These are phyloP conservation scores for Solanum virginianum DNA, from an alignment of 257 asterid genomes.

Conservation along the genomic window DNA sequence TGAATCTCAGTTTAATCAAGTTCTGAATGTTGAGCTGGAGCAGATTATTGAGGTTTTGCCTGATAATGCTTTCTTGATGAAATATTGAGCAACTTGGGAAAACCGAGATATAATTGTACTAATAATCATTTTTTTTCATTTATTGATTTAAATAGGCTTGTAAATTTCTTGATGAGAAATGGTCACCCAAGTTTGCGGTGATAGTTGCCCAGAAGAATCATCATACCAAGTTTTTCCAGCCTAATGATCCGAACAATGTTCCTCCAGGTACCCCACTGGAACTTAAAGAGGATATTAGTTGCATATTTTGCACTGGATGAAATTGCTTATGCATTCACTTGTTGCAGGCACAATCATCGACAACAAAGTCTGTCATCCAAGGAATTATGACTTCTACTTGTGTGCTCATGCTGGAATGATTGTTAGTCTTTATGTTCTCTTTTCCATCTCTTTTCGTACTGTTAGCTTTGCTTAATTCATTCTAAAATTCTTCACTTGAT, in stretches of 20 bases:
- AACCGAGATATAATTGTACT: background rate
- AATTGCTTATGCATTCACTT: background rate
- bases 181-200: constrained; percentile 76
- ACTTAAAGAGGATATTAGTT: background rate
- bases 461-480: background rate
- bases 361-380: constrained; percentile 74
- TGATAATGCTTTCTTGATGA: background rate
- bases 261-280: constrained; percentile 47
- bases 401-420: constrained; percentile 96
- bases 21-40: constrained; percentile 65
- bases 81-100: background rate
- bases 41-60: constrained; percentile 67
- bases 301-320: background rate
- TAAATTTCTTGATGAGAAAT: constrained; percentile 63
- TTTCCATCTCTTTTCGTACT: background rate
- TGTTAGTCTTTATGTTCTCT: constrained; percentile 25
- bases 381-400: constrained; percentile 78
- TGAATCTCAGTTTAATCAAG: constrained; percentile 81
- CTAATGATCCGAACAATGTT: constrained; percentile 71
- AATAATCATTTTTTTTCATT: background rate
- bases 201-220: constrained; percentile 90
- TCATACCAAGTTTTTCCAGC: constrained; percentile 79
- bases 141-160: constrained; percentile 50
- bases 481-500: background rate
- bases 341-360: constrained; percentile 80